A percentile compares a stretch with the other conserved stretches of the same genome.
Evolutionary conservation across 75 land plant species (phyloP).

Genomic region (Chamaecyparis obtusa): DNA sequence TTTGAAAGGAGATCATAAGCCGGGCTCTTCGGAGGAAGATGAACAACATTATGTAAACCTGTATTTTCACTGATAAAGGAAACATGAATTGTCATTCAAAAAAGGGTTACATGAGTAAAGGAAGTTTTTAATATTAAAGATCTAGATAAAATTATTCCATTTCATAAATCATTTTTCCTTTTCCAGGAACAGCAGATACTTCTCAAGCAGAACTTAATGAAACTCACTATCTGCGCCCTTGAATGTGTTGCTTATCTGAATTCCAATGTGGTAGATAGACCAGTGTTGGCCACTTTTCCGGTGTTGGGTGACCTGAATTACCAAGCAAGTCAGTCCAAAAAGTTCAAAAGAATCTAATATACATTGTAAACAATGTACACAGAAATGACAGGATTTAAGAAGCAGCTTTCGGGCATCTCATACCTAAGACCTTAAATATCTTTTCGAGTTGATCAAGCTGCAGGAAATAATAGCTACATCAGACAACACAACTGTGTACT

Average conservation of each 20-base stretch:
- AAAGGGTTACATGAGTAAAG: not conserved
- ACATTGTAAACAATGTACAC: not conserved
- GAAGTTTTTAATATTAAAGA: not conserved
- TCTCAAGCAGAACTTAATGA: not conserved
- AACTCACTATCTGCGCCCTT: constrained; percentile 67
- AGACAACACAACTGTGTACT: not conserved
- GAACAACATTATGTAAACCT: constrained; percentile 67
- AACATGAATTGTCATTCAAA: constrained; percentile 1
- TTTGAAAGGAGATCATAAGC: constrained; percentile 90
- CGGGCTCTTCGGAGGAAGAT: constrained; percentile 67
- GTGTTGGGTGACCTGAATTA: constrained; percentile 73
- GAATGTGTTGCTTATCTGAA: constrained; percentile 67
- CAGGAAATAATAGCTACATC: constrained; percentile 8
- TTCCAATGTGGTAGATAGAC: constrained; percentile 86
- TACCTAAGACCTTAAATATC: constrained; percentile 90
- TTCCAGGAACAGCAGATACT: not conserved
- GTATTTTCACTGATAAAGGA: constrained; percentile 60
- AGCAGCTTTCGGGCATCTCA: not conserved
- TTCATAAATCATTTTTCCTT: not conserved
- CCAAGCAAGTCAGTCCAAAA: not conserved
- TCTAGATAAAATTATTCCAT: not conserved
- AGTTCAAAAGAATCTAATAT: not conserved
- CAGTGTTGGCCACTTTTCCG: constrained; percentile 90
- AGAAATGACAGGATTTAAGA: not conserved
- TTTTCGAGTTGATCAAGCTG: constrained; percentile 96